Conservation (phyloP, 345 rosid genomes). For the Moringa oleifera region DNA sequence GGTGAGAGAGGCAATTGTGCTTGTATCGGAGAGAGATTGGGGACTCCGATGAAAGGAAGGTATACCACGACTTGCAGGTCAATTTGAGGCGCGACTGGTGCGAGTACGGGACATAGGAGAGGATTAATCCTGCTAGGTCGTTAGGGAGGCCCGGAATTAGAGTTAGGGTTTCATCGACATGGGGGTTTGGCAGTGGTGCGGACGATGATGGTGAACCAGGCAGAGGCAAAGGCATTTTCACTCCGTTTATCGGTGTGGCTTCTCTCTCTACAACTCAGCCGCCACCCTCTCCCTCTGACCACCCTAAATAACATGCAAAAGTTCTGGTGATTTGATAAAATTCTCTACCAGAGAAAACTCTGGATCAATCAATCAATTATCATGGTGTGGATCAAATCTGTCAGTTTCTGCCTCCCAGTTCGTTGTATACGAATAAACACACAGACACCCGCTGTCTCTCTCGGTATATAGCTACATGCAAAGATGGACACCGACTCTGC, state of each 20-base stretch:
- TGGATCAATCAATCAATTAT: not conserved
- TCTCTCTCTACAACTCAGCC: not conserved
- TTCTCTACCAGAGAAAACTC: too few relatives aligned
- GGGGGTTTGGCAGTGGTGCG: constrained; percentile 12
- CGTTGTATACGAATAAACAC: too few relatives aligned
- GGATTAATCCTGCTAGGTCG: constrained; percentile 52
- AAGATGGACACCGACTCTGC: too few relatives aligned
- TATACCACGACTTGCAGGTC: constrained; percentile 66
- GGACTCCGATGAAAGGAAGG: constrained; percentile 67
- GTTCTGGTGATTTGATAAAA: not conserved
- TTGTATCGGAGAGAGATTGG: constrained; percentile 53
- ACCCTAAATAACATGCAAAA: too few relatives aligned
- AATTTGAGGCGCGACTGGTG: constrained; percentile 71
- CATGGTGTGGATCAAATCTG: too few relatives aligned
- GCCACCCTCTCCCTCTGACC: not conserved
- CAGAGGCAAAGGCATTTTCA: constrained; percentile 17
- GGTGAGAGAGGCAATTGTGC: constrained; percentile 39
- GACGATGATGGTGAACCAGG: constrained; percentile 11
- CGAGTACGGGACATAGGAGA: constrained; percentile 64
- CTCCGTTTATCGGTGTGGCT: not conserved
- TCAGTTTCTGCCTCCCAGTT: too few relatives aligned
- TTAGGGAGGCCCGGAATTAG: constrained; percentile 75
- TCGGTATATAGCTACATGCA: too few relatives aligned
- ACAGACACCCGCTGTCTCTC: too few relatives aligned
- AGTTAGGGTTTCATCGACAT: constrained; percentile 30